phyloP scores from a whole-genome alignment of 2,329 filamentous ascomycete genomes.

The Talaromyces rugulosus region DNA sequence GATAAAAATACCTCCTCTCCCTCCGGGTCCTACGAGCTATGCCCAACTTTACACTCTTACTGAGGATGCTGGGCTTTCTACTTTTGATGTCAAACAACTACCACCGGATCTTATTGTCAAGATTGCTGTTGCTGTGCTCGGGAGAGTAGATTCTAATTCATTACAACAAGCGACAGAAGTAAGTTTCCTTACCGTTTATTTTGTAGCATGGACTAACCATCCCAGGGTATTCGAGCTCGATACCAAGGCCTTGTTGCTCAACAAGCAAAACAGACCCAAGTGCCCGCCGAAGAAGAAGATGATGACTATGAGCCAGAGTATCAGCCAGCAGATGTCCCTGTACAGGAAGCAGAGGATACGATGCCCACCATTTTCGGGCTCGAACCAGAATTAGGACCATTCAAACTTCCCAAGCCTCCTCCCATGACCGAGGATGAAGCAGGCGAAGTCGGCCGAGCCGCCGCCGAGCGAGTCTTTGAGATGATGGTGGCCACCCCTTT shows the following conservation, averaged over 20 bases:
- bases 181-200: constrained; percentile 23
- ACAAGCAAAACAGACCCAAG: constrained; percentile 28
- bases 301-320: constrained; percentile 93
- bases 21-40: constrained; percentile 70
- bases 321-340: constrained; percentile 59
- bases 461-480: constrained; percentile 71
- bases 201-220: constrained; percentile 13
- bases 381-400: constrained; percentile 63
- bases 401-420: constrained; percentile 73
- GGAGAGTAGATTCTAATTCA: constrained; percentile 63
- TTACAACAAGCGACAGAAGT: constrained; percentile 71
- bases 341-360: constrained; percentile 9
- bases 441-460: constrained; percentile 68
- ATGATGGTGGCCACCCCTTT: constrained; percentile 66
- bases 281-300: constrained; percentile 60
- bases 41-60: constrained; percentile 86
- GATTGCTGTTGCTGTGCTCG: constrained; percentile 75
- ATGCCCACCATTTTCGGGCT: constrained; percentile 63
- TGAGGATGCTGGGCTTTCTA: constrained; percentile 65
- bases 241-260: constrained; percentile 34
- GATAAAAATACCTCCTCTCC: constrained; percentile 63
- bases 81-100: constrained; percentile 78
- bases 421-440: constrained; percentile 68
- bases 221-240: constrained; percentile 35
- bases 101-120: constrained; percentile 71